Percentiles rank a stretch among this genome's conserved stretches.
These are phyloP conservation scores for Lentinula novae-zelandiae DNA, from an alignment of 1,284 basidiomycete species.

Conservation along the genomic window DNA sequence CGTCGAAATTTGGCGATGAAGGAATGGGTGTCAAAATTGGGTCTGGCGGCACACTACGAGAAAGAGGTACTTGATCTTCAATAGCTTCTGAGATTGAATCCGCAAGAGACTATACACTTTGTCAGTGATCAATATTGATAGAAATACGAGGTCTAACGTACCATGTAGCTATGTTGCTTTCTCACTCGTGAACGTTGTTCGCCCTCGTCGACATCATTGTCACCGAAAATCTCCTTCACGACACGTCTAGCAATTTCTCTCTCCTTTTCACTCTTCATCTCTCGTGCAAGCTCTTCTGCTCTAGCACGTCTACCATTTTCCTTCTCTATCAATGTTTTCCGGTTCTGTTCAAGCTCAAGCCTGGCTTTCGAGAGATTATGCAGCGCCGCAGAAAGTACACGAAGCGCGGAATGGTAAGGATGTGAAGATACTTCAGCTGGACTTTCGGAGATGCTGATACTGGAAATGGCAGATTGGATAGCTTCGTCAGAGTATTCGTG, in stretches of 20 bases:
- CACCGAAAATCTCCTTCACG: slow-evolving; percentile 62
- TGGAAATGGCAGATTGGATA: slow-evolving; percentile 57
- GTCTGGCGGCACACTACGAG: slow-evolving; percentile 33
- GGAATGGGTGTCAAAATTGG: slow-evolving; percentile 27
- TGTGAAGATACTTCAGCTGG: slow-evolving; percentile 44
- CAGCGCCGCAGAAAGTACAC: slow-evolving; percentile 65
- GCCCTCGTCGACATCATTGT: slow-evolving; percentile 48
- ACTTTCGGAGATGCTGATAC: slow-evolving; percentile 36
- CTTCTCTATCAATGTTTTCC: slow-evolving; percentile 51
- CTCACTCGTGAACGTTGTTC: slow-evolving; percentile 36
- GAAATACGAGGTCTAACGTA: slow-evolving; percentile 28
- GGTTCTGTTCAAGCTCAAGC: slow-evolving; percentile 58
- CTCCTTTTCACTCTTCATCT: slow-evolving; percentile 52
- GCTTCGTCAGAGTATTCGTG: slow-evolving; percentile 70
- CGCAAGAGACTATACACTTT: slow-evolving; percentile 49
- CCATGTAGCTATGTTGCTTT: slow-evolving; percentile 54
- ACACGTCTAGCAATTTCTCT: slow-evolving; percentile 61
- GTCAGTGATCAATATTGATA: slow-evolving; percentile 9
- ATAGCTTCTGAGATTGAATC: slow-evolving; percentile 72
- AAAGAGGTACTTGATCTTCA: slow-evolving; percentile 50
- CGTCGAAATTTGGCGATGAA: slow-evolving; percentile 25
- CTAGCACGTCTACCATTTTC: slow-evolving; percentile 45
- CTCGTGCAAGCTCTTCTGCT: slow-evolving; percentile 50
- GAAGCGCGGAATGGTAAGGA: slow-evolving; percentile 63
- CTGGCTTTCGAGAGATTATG: slow-evolving; percentile 52